Evolutionary conservation across 2,329 filamentous ascomycete species (phyloP).

Genomic region (Fusarium pseudocircinatum): DNA sequence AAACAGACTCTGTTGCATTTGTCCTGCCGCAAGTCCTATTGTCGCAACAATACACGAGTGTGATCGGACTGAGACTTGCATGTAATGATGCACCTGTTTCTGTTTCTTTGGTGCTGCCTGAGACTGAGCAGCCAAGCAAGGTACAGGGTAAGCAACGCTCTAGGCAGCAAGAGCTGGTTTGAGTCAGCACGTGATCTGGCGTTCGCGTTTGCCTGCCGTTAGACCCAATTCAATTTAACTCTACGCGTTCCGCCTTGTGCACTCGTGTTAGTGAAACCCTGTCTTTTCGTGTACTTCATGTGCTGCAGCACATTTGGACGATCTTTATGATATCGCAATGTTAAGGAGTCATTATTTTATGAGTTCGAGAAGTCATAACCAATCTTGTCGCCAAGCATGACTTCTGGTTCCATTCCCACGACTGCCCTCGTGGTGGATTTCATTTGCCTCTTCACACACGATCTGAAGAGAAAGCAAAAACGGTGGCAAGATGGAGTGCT

Average conservation of each 20-base stretch:
- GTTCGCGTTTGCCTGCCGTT: constrained; percentile 23
- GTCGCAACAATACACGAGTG: background rate
- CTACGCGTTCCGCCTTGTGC: constrained; percentile 17
- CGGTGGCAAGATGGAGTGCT: constrained; percentile 93
- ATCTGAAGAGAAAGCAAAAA: constrained; percentile 87
- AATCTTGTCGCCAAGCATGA: constrained; percentile 20
- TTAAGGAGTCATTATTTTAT: background rate
- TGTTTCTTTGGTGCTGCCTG: background rate
- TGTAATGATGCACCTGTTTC: background rate
- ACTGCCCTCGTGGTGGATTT: constrained; percentile 83
- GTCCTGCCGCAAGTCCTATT: background rate
- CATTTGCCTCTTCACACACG: constrained; percentile 86
- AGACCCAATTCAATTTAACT: background rate
- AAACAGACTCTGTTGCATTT: background rate
- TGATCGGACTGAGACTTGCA: background rate
- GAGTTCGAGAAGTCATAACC: background rate
- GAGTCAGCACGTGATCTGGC: constrained; percentile 31
- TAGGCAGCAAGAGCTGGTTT: constrained; percentile 12
- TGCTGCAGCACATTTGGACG: too few species aligned
- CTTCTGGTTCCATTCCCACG: constrained; percentile 24
- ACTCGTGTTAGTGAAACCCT: background rate
- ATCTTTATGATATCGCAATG: constrained; percentile 5
- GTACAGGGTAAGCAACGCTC: background rate
- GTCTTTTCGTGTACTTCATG: background rate
- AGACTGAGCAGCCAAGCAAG: accelerated